These are phyloP conservation scores for Boletus speciosus DNA, from an alignment of 768 basidiomycete species.

Conservation along the genomic window DNA sequence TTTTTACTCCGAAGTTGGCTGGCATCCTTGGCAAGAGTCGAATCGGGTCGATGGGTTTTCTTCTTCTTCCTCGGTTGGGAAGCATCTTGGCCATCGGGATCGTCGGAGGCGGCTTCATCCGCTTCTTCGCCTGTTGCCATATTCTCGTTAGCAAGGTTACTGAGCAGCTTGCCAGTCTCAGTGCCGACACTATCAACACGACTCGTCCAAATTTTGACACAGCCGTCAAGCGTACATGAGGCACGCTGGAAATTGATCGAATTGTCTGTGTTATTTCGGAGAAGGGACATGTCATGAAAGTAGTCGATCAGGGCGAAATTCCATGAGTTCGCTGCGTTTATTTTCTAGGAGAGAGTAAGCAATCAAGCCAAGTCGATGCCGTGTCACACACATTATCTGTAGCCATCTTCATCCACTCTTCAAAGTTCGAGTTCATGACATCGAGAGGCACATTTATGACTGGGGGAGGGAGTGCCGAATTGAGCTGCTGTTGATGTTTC, in stretches of 20 bases:
- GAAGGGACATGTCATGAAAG: conserved; percentile 95
- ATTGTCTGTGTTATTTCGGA: conserved; percentile 90
- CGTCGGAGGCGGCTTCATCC: conserved; percentile 55
- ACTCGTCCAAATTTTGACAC: conserved; percentile 99
- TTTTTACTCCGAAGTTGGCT: conserved; percentile 84
- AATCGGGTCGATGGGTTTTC: conserved; percentile 65
- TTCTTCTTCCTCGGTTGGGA: conserved; percentile 56
- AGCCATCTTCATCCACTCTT: conserved; percentile 99
- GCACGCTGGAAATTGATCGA: conserved; percentile 99
- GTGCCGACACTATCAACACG: conserved; percentile 96
- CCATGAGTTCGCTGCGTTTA: conserved; percentile 97
- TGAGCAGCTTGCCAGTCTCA: conserved; percentile 92
- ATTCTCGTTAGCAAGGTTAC: conserved; percentile 74
- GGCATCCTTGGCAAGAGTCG: conserved; percentile 88
- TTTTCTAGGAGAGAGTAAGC: conserved; percentile 67
- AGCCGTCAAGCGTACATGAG: conserved; percentile 94
- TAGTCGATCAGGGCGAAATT: conserved; percentile 97
- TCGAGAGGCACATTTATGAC: conserved; percentile 64
- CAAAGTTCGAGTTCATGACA: conserved; percentile 90
- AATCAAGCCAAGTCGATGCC: neutral
- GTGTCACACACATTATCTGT: conserved; percentile 83
- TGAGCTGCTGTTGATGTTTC: conserved; percentile 57
- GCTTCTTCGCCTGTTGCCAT: conserved; percentile 56
- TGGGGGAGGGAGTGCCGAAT: conserved; percentile 55
- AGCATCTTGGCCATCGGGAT: conserved; percentile 64